Percentiles rank a stretch among this genome's conserved stretches.
phyloP scores from a whole-genome alignment of 257 asterid genomes.

The Agastache rugosa region DNA sequence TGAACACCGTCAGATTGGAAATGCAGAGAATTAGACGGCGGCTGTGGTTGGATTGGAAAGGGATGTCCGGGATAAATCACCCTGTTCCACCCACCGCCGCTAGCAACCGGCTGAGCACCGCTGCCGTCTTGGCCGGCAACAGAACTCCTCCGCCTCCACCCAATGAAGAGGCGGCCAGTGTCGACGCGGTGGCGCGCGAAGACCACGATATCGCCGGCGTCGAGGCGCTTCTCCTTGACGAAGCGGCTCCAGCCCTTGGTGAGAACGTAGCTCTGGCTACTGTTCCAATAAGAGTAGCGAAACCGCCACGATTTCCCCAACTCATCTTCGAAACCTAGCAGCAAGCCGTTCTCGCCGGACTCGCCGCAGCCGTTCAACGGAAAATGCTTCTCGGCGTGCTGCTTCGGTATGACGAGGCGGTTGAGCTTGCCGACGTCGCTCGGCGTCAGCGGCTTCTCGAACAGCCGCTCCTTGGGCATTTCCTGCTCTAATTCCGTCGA shows the following conservation, averaged over 20 bases:
- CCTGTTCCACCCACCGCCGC: constrained; percentile 50
- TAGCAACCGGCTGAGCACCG: constrained; percentile 28
- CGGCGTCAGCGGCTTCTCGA: constrained; percentile 91
- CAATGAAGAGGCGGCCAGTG: constrained; percentile 66
- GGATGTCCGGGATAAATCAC: constrained; percentile 49
- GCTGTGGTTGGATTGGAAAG: constrained; percentile 49
- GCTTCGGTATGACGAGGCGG: constrained; percentile 94
- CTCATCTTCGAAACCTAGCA: constrained; percentile 82
- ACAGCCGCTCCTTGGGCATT: constrained; percentile 58
- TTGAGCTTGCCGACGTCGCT: constrained; percentile 96
- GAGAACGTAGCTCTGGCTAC: constrained; percentile 93
- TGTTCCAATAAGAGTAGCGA: constrained; percentile 91
- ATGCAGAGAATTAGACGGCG: constrained; percentile 44
- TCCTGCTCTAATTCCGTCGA: background rate
- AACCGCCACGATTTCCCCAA: constrained; percentile 80
- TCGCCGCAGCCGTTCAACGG: constrained; percentile 64
- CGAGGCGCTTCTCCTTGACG: constrained; percentile 85
- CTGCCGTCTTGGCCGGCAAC: constrained; percentile 18
- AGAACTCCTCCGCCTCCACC: constrained; percentile 68
- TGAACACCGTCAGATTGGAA: constrained; percentile 62
- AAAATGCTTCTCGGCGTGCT: constrained; percentile 87
- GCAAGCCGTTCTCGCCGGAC: constrained; percentile 63
- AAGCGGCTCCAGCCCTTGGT: constrained; percentile 98
- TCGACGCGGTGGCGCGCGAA: constrained; percentile 71
- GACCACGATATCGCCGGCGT: constrained; percentile 81